Percentiles rank a stretch among this genome's conserved stretches.
Conservation (phyloP, 176 grass and related monocot species). For the Triticum monococcum region DNA sequence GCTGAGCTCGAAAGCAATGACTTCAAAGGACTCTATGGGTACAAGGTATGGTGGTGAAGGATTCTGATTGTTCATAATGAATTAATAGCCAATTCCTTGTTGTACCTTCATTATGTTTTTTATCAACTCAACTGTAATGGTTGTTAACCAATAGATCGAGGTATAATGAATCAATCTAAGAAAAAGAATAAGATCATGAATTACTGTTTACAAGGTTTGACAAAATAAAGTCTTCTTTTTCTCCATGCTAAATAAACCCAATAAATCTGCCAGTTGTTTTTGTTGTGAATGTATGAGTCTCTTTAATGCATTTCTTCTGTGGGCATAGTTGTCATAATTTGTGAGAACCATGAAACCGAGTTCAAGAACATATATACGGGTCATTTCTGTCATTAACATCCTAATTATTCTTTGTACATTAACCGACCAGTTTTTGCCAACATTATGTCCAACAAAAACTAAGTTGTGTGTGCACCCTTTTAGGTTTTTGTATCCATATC, state of each 20-base stretch:
- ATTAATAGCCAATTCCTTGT: no score
- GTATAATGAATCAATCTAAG: no score
- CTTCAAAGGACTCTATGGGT: slow-evolving; percentile 87
- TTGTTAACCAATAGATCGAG: no score
- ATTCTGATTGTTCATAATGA: background rate
- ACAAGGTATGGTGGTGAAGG: slow-evolving; percentile 50
- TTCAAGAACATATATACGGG: background rate
- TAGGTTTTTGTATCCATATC: slow-evolving; percentile 89
- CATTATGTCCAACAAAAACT: background rate
- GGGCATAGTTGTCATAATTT: background rate
- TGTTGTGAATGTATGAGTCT: no score
- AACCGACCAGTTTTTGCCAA: background rate
- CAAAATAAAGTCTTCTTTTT: background rate
- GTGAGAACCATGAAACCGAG: background rate
- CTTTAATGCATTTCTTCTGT: background rate
- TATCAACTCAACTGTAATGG: no score
- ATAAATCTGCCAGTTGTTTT: background rate
- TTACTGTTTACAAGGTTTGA: no score
- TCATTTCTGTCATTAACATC: background rate
- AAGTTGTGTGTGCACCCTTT: background rate
- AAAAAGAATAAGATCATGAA: no score
- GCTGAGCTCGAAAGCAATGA: slow-evolving; percentile 69
- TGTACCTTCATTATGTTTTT: no score
- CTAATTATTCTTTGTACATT: background rate
- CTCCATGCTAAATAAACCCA: background rate